These are phyloP conservation scores for Annulohypoxylon truncatum DNA, from an alignment of 2,329 filamentous ascomycete genomes.

Conservation along the genomic window DNA sequence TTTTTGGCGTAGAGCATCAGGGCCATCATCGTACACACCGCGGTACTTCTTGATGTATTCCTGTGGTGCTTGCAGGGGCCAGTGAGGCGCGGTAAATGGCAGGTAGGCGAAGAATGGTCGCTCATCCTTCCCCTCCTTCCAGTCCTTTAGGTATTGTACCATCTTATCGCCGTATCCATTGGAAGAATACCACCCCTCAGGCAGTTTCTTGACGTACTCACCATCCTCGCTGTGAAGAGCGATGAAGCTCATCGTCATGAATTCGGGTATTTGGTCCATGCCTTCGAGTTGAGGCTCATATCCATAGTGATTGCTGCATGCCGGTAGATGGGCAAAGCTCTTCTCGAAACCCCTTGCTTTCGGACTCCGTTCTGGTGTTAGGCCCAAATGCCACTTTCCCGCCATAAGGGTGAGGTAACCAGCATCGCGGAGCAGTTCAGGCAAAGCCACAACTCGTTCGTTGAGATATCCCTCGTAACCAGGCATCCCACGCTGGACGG, in stretches of 20 bases:
- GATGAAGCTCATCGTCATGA: slow-evolving; percentile 55
- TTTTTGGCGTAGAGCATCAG: slow-evolving; percentile 64
- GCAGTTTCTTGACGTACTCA: slow-evolving; percentile 56
- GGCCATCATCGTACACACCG: slow-evolving; percentile 70
- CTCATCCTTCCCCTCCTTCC: slow-evolving; percentile 52
- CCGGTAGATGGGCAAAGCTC: slow-evolving; percentile 69
- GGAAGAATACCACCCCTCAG: slow-evolving; percentile 65
- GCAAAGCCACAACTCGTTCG: slow-evolving; percentile 66
- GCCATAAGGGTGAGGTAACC: slow-evolving; percentile 71
- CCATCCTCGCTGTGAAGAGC: slow-evolving; percentile 55
- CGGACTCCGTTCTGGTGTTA: slow-evolving; percentile 67
- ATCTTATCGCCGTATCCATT: slow-evolving; percentile 65
- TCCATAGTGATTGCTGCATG: slow-evolving; percentile 67
- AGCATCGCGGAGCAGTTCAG: slow-evolving; percentile 67
- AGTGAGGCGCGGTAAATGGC: slow-evolving; percentile 72
- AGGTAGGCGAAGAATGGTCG: slow-evolving; percentile 69
- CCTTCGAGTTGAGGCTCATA: slow-evolving; percentile 59
- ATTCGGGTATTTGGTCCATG: slow-evolving; percentile 54
- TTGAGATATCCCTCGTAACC: slow-evolving; percentile 75
- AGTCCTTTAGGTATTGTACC: slow-evolving; percentile 62
- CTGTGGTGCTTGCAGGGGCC: slow-evolving; percentile 69
- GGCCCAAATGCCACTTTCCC: slow-evolving; percentile 72
- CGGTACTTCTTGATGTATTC: slow-evolving; percentile 67
- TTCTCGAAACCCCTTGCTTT: slow-evolving; percentile 68
- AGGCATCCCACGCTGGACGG: slow-evolving; percentile 65